phyloP scores from a whole-genome alignment of 805 yeast species.

The Blastobotrys mokoenaii region DNA sequence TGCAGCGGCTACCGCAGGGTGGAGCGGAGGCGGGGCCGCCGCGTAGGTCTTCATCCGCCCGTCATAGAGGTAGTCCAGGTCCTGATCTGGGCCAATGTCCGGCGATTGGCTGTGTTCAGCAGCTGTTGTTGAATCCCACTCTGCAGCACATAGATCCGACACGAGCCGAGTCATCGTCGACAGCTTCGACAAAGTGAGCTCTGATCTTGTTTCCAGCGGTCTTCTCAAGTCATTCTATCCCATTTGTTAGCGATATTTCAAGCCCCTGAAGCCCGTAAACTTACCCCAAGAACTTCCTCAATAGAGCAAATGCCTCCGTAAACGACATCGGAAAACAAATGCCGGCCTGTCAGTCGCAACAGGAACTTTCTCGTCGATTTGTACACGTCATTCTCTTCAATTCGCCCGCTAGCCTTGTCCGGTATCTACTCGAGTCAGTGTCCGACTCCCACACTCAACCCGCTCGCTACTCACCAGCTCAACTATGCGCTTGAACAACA shows the following conservation, averaged over 20 bases:
- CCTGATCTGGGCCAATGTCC: background rate
- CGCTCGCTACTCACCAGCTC: constrained; percentile 7
- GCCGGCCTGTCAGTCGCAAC: constrained; percentile 10
- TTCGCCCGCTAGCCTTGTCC: constrained; percentile 9
- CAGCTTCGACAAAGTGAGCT: constrained; percentile 7
- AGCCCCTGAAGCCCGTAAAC: background rate
- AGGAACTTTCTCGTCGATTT: constrained; percentile 10
- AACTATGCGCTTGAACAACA: constrained; percentile 10
- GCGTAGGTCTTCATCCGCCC: constrained; percentile 8
- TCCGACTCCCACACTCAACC: background rate
- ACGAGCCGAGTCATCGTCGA: constrained; percentile 11
- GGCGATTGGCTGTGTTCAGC: background rate
- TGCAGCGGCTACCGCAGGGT: constrained; percentile 6
- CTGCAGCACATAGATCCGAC: constrained; percentile 10
- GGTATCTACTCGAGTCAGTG: constrained; percentile 9
- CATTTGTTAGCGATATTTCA: constrained; percentile 1
- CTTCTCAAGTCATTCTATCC: constrained; percentile 2
- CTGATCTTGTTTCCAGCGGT: constrained; percentile 5
- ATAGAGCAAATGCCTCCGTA: constrained; percentile 11
- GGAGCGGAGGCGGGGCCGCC: constrained; percentile 8
- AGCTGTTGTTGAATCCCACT: constrained; percentile 11
- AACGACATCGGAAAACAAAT: constrained; percentile 12
- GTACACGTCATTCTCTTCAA: constrained; percentile 13
- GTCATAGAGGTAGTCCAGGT: constrained; percentile 3
- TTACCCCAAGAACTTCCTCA: constrained; percentile 8